Conservation (phyloP, 768 basidiomycete genomes). For the Jaapia argillacea region DNA sequence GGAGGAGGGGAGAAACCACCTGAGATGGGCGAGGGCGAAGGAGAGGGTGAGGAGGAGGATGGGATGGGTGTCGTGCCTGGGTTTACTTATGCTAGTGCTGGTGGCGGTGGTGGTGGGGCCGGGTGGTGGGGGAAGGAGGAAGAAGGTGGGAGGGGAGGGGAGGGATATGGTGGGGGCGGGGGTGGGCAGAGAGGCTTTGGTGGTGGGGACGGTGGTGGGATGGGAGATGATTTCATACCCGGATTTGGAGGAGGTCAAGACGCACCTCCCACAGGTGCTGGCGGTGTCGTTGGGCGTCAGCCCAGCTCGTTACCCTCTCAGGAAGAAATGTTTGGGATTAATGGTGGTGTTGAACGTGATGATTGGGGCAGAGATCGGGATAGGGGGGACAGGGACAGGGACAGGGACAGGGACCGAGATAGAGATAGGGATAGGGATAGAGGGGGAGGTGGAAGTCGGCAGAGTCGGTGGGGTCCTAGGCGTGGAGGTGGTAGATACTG, state of each 20-base stretch:
- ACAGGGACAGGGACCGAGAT: constrained; percentile 22
- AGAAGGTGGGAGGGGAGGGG: constrained; percentile 17
- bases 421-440: constrained; percentile 22
- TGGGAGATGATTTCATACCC: constrained; percentile 53
- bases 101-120: constrained; percentile 15
- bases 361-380: background rate
- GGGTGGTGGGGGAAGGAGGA: constrained; percentile 40
- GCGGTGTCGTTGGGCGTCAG: constrained; percentile 15
- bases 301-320: constrained; percentile 35
- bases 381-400: constrained; percentile 19
- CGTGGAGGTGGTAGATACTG: constrained; percentile 2
- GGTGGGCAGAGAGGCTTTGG: constrained; percentile 11
- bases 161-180: constrained; percentile 9
- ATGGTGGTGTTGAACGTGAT: constrained; percentile 18
- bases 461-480: constrained; percentile 3
- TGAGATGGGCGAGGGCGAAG: constrained; percentile 27
- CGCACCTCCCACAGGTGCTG: constrained; percentile 16
- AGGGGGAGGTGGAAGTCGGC: background rate
- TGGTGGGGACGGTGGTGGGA: constrained; percentile 10
- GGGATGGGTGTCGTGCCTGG: constrained; percentile 80
- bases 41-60: constrained; percentile 67
- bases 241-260: constrained; percentile 40
- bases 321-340: constrained; percentile 37
- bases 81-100: constrained; percentile 37
- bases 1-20: constrained; percentile 79